A percentile compares a stretch with the other conserved stretches of the same genome.
Evolutionary conservation across 306 rosid genomes (phyloP).

Genomic region (Carpinus fangiana): DNA sequence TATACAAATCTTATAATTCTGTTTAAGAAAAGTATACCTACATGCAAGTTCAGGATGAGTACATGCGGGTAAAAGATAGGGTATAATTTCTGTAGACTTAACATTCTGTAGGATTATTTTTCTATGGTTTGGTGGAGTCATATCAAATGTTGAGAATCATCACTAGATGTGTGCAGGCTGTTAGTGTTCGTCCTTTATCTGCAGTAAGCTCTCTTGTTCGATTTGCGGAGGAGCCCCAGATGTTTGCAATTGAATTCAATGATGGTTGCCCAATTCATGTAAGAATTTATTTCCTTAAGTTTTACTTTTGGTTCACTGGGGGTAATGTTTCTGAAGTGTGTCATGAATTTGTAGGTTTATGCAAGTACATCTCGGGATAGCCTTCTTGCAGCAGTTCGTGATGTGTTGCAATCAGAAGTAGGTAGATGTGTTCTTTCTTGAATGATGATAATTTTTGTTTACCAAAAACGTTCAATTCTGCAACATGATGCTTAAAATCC

Average conservation of each 20-base stretch:
- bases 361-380: constrained; percentile 98
- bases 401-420: constrained; percentile 94
- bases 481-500: constrained; percentile 4
- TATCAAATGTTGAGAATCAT: constrained; percentile 64
- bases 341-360: constrained; percentile 68
- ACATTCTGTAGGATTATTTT: constrained; percentile 3
- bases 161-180: constrained; percentile 98
- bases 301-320: constrained; percentile 18
- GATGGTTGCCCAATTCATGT: constrained; percentile 98
- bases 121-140: constrained; percentile 29
- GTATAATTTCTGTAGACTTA: background rate
- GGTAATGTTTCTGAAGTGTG: constrained; percentile 45
- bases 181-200: constrained; percentile 95
- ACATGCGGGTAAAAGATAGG: background rate
- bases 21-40: background rate
- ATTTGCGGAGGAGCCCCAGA: constrained; percentile 98
- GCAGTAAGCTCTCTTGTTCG: constrained; percentile 90
- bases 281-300: constrained; percentile 39
- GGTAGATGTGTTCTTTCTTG: constrained; percentile 59
- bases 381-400: constrained; percentile 95
- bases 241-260: constrained; percentile 97
- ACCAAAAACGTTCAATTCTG: constrained; percentile 13
- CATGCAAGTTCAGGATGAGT: background rate
- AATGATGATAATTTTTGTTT: constrained; percentile 33
- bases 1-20: background rate